A percentile compares a stretch with the other conserved stretches of the same genome.
Conservation (phyloP, 2,329 filamentous ascomycete genomes). For the Epichloe brachyelytri region DNA sequence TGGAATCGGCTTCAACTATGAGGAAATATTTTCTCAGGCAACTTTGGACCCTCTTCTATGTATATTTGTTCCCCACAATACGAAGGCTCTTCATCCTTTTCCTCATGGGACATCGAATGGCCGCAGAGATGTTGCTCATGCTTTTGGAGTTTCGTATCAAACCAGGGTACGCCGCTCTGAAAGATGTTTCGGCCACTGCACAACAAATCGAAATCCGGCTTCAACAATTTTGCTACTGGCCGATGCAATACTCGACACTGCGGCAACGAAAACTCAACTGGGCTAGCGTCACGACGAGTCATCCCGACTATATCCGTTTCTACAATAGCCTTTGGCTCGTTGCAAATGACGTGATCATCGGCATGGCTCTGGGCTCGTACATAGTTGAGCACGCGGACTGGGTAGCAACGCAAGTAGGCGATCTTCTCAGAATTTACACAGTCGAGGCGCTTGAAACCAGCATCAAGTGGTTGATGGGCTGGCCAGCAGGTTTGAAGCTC, state of each 20-base stretch:
- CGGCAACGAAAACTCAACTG: conserved; percentile 83
- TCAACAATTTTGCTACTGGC: conserved; percentile 98
- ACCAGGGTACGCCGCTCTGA: conserved; percentile 70
- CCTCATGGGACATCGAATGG: conserved; percentile 66
- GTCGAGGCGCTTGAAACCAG: conserved; percentile 78
- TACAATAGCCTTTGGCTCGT: conserved; percentile 99
- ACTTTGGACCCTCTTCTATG: conserved; percentile 56
- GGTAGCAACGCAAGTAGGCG: conserved; percentile 69
- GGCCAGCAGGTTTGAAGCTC: conserved; percentile 87
- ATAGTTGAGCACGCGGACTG: conserved; percentile 88
- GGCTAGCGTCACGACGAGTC: conserved; percentile 89
- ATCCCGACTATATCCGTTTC: conserved; percentile 96
- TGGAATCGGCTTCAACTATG: conserved; percentile 80
- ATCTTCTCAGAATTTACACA: conserved; percentile 66
- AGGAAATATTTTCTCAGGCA: conserved; percentile 60
- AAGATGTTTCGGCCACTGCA: conserved; percentile 90
- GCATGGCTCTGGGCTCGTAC: conserved; percentile 89
- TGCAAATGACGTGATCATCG: conserved; percentile 96
- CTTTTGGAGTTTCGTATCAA: conserved; percentile 76
- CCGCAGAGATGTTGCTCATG: conserved; percentile 65
- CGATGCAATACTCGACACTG: conserved; percentile 85
- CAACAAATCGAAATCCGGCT: conserved; percentile 95
- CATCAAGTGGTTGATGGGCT: conserved; percentile 92
- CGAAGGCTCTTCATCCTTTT: conserved; percentile 61
- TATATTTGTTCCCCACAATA: conserved; percentile 68